These are phyloP conservation scores for Cicer pinnatifidum DNA, from an alignment of 306 rosid species.

Conservation along the genomic window DNA sequence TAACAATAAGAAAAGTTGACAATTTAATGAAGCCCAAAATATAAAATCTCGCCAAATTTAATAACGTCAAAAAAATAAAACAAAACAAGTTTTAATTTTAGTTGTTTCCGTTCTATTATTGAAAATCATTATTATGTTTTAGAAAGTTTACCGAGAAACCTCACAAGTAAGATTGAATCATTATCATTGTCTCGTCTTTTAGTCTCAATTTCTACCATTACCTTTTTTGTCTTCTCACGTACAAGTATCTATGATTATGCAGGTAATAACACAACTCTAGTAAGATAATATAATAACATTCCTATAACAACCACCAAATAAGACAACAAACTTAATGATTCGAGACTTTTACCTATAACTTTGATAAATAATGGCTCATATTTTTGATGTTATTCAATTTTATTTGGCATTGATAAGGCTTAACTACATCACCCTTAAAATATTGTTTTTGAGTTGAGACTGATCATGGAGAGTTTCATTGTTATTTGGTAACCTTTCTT, in stretches of 20 bases:
- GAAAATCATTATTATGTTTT: not conserved
- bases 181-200: not conserved
- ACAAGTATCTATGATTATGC: not conserved
- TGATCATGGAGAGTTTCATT: not conserved
- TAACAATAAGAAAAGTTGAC: no score
- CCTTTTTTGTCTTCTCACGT: not conserved
- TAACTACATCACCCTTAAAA: no score
- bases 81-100: no score
- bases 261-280: not conserved
- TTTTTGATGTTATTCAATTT: not conserved
- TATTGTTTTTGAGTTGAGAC: no score
- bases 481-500: not conserved
- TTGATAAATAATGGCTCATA: not conserved
- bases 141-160: not conserved
- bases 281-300: no score
- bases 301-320: no score
- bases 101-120: no score
- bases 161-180: conserved; percentile 9
- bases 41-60: no score
- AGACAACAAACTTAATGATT: no score
- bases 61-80: no score
- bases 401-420: not conserved
- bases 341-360: no score
- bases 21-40: no score
- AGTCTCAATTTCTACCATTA: not conserved